These are phyloP conservation scores for Paramecium bursaria DNA, from an alignment of 73 alveolate species.

Conservation along the genomic window DNA sequence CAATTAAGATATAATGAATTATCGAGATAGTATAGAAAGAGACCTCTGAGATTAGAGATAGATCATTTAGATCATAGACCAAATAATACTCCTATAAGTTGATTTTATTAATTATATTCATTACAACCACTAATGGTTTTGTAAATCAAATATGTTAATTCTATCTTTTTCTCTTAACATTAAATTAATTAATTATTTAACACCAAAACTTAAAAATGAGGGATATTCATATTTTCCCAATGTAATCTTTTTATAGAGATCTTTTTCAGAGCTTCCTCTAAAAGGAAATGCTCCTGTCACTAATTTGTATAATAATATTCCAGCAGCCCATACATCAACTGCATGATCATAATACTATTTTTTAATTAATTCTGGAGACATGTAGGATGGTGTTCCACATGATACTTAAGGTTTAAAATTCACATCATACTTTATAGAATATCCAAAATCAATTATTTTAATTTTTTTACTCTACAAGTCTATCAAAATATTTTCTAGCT, in stretches of 20 bases:
- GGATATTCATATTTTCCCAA: slow-evolving; percentile 72
- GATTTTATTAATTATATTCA: not conserved
- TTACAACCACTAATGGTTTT: slow-evolving; percentile 48
- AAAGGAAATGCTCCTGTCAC: slow-evolving; percentile 87
- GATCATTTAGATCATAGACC: not conserved
- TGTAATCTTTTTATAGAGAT: slow-evolving; percentile 62
- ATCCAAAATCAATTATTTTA: slow-evolving; percentile 90
- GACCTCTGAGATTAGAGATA: not conserved
- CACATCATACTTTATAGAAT: slow-evolving; percentile 65
- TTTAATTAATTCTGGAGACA: slow-evolving; percentile 92
- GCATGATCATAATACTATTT: slow-evolving; percentile 82
- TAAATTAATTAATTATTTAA: slow-evolving; percentile 28
- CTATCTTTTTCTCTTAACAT: slow-evolving; percentile 68
- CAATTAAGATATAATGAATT: slow-evolving; percentile 5
- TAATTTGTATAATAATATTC: slow-evolving; percentile 77
- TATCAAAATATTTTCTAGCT: slow-evolving; percentile 84
- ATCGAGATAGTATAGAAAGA: not conserved
- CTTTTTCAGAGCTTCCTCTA: slow-evolving; percentile 74
- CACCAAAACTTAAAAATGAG: slow-evolving; percentile 59
- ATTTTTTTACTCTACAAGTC: slow-evolving; percentile 70
- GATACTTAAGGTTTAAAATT: slow-evolving; percentile 68
- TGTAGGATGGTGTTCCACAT: slow-evolving; percentile 91
- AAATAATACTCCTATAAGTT: no score
- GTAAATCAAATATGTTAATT: slow-evolving; percentile 63
- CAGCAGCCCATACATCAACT: slow-evolving; percentile 89